Conservation (phyloP, 2,329 filamentous ascomycete species). For the Aspergillus sp. region DNA sequence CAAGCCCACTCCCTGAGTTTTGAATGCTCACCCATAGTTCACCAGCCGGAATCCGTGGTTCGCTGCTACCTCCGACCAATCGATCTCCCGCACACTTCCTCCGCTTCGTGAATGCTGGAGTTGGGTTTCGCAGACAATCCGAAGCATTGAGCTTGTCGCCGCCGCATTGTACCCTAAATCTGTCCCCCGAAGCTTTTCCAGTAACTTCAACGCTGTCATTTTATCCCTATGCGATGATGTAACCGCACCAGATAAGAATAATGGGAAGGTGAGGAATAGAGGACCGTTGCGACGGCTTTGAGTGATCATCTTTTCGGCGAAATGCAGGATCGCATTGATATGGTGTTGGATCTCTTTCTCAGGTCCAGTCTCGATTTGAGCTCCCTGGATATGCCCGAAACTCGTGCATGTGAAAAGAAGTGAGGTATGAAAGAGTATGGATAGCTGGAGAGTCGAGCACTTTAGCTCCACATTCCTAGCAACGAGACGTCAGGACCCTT, state of each 20-base stretch:
- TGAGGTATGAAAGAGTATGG: conserved; percentile 51
- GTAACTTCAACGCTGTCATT: conserved; percentile 48
- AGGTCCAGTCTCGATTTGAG: conserved; percentile 37
- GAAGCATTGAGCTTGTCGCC: conserved; percentile 47
- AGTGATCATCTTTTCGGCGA: conserved; percentile 41
- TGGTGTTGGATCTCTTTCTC: conserved; percentile 47
- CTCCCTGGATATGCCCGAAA: conserved; percentile 40
- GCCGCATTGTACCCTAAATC: conserved; percentile 51
- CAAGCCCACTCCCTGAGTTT: not conserved
- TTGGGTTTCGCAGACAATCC: conserved; percentile 51
- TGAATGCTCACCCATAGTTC: conserved; percentile 47
- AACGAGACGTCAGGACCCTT: not conserved
- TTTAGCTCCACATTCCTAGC: conserved; percentile 9
- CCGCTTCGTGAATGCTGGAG: conserved; percentile 40
- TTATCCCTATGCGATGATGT: conserved; percentile 45
- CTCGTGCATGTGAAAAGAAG: conserved; percentile 56
- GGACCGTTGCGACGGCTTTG: conserved; percentile 41
- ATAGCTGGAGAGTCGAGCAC: conserved; percentile 9
- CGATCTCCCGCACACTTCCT: conserved; percentile 46
- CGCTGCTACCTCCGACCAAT: conserved; percentile 52
- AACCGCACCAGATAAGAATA: conserved; percentile 54
- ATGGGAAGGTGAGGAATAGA: conserved; percentile 52
- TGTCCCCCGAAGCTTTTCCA: conserved; percentile 49
- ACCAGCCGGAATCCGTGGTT: conserved; percentile 50
- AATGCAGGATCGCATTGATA: conserved; percentile 45